Evolutionary conservation across 2,329 filamentous ascomycete genomes (phyloP), one percentile per base, ranked within the genome.

Genomic region (Apiospora rasikravindrae): DNA sequence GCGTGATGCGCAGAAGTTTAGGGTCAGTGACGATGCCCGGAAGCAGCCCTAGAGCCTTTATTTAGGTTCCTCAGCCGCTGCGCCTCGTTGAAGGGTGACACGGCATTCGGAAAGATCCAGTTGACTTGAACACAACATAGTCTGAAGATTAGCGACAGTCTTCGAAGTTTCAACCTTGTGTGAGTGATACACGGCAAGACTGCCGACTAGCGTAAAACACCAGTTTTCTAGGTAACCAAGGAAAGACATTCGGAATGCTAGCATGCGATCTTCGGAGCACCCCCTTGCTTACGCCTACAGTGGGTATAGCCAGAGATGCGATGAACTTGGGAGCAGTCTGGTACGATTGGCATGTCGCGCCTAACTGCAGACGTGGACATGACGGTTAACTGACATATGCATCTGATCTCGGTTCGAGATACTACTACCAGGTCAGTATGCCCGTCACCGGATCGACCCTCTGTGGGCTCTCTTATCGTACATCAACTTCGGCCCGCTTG

Each of bases 21-120:
- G 33, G 57, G 3, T 64, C 29, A 64, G 33, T n/a, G 57, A 64
- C 22, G 29, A 61, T 61, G 57, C 57, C 22, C 57, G 53, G 53
- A 64, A 64, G 57, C 29, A 40, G 57, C 57, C n/a, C 33, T 24
- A 10, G 4, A 24, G 57, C 33, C 16, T 64, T 11, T 37, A n/a
- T n/a, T 37, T 64, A 22, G 29, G 29, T 64, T 64, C 57, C 10
- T 64, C 57, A 64, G 57, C 57, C 57, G 57, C 57, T 44, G 47
- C 44, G 66, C 40, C 44, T 68, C 26, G 24, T 44, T 68, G 66
- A 68, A 68, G 40, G n/a, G 77, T 80, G 70, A 71, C 74, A 81
- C 79, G 70, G 71, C 75, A 77, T 77, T 76, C 77, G 78, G 76
- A 77, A 77, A 72, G 70, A 73, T 73, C 76, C 76, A 75, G 76